phyloP scores from a whole-genome alignment of 163 green algal species.

The Scenedesmus sp. region DNA sequence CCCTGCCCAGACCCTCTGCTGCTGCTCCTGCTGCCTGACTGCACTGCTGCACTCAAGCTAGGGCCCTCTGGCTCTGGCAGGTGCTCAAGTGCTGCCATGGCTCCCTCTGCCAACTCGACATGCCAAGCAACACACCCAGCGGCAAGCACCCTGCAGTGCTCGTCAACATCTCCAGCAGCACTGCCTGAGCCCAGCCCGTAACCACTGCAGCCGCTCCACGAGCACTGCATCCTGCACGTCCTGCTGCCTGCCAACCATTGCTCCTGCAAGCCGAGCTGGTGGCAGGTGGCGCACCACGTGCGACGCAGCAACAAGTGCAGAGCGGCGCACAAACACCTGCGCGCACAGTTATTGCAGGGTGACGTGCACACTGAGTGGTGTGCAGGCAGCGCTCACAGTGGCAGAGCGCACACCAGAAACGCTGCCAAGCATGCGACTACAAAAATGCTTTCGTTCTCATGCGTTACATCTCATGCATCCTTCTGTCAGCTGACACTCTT shows the following conservation, averaged over 20 bases:
- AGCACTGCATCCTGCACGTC: slow-evolving; percentile 60
- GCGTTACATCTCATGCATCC: no score
- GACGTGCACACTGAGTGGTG: background rate
- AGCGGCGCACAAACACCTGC: slow-evolving; percentile 80
- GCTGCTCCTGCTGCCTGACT: background rate
- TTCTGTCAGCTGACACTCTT: no score
- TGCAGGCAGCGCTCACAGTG: background rate
- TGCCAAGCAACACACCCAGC: slow-evolving; percentile 62
- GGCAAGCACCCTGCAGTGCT: slow-evolving; percentile 62
- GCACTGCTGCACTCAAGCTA: background rate
- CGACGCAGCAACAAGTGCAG: slow-evolving; percentile 74
- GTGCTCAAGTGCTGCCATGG: slow-evolving; percentile 50
- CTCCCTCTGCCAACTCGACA: slow-evolving; percentile 46
- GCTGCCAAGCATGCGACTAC: no score
- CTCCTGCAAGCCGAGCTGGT: slow-evolving; percentile 67
- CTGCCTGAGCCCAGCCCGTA: slow-evolving; percentile 65
- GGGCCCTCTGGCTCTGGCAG: slow-evolving; percentile 33
- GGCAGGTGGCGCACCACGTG: slow-evolving; percentile 74
- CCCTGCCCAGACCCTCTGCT: background rate
- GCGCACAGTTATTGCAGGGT: background rate
- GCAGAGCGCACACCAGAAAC: no score
- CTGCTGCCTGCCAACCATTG: slow-evolving; percentile 60
- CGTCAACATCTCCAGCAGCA: slow-evolving; percentile 61
- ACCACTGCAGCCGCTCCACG: slow-evolving; percentile 75
- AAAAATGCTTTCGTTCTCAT: no score